Percentiles rank a stretch among this genome's conserved stretches.
These are phyloP conservation scores for Starmera pachycereana DNA, from an alignment of 805 yeast genomes.

Conservation along the genomic window DNA sequence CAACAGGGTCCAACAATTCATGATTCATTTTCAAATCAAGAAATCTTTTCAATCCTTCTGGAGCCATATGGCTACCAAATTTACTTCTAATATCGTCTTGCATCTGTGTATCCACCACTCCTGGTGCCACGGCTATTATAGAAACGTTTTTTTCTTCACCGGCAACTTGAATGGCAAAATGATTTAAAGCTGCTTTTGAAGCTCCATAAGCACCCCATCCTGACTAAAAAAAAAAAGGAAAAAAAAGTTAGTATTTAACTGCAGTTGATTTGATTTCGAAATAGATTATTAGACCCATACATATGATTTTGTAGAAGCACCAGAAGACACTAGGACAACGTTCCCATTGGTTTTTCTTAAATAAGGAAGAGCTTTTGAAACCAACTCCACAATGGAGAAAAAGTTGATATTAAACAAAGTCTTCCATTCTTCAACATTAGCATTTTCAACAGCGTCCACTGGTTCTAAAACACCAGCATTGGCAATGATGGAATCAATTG, in stretches of 20 bases:
- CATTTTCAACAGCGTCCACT: constrained; percentile 44
- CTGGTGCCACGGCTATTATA: constrained; percentile 79
- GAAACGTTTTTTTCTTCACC: constrained; percentile 54
- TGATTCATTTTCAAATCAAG: constrained; percentile 46
- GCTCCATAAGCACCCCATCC: constrained; percentile 94
- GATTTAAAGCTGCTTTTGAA: constrained; percentile 86
- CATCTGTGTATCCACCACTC: constrained; percentile 90
- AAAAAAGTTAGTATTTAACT: neutral
- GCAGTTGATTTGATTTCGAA: too few relatives aligned
- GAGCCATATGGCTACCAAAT: constrained; percentile 50
- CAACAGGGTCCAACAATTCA: constrained; percentile 53
- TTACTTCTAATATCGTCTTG: constrained; percentile 67
- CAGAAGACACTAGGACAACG: constrained; percentile 78
- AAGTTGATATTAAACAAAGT: constrained; percentile 63
- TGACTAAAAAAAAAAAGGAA: constrained; percentile 17
- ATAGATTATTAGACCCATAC: constrained; percentile 19
- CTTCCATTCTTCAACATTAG: constrained; percentile 50
- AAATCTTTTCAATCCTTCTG: constrained; percentile 50
- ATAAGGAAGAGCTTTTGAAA: constrained; percentile 43
- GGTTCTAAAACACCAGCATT: constrained; percentile 85
- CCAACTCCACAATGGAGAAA: constrained; percentile 60
- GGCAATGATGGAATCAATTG: constrained; percentile 53
- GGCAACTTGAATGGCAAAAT: constrained; percentile 55
- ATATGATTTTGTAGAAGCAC: constrained; percentile 60
- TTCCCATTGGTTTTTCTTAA: constrained; percentile 48